Evolutionary conservation across 305 asterid species (phyloP).

Genomic region (Lippia alba): DNA sequence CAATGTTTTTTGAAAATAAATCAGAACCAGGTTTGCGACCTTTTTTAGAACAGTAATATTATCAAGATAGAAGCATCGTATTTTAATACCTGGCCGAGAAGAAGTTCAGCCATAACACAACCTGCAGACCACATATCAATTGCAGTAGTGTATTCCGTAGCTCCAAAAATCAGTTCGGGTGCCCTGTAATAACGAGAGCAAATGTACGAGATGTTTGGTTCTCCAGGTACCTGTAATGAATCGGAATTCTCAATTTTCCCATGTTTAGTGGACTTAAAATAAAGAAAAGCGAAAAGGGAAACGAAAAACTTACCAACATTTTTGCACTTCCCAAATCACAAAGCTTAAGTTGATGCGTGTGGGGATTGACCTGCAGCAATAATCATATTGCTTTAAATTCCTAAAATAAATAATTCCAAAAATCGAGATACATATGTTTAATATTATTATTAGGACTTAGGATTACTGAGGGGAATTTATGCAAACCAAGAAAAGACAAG

Average conservation of each 20-base stretch:
- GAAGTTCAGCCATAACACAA: conserved; percentile 95
- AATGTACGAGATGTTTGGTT: conserved; percentile 91
- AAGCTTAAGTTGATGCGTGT: conserved; percentile 79
- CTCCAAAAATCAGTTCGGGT: conserved; percentile 95
- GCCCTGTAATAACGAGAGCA: conserved; percentile 98
- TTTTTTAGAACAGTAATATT: neutral
- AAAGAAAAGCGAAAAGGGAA: neutral
- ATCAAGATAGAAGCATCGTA: neutral
- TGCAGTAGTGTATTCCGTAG: conserved; percentile 90
- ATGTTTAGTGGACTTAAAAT: neutral
- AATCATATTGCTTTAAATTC: neutral
- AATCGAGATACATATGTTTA: neutral
- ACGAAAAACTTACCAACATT: conserved; percentile 68
- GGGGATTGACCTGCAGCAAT: conserved; percentile 77
- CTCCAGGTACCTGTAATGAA: conserved; percentile 76
- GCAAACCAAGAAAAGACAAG: neutral
- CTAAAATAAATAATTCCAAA: neutral
- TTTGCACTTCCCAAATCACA: conserved; percentile 98
- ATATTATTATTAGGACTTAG: neutral
- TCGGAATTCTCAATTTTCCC: conserved; percentile 2
- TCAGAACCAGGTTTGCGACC: conserved; percentile 17
- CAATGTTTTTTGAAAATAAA: conserved; percentile 29
- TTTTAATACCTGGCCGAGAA: conserved; percentile 73
- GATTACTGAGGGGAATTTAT: neutral
- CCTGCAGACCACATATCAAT: conserved; percentile 98